phyloP scores from a whole-genome alignment of 2,329 filamentous ascomycete species.

The Pestalotiopsis sp. region DNA sequence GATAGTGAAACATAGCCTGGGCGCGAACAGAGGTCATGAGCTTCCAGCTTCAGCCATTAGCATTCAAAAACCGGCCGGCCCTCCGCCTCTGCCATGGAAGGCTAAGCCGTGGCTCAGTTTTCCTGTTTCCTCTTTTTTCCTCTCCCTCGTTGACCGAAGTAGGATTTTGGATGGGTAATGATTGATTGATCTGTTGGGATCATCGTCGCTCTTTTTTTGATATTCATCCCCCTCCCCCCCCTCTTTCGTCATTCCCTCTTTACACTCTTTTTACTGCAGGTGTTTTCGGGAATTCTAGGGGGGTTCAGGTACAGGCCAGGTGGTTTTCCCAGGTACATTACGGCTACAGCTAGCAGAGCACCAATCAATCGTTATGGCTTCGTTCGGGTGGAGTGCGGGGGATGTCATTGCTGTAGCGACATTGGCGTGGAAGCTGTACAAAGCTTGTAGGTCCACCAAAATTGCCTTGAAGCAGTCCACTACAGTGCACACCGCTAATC shows the following conservation, averaged over 20 bases:
- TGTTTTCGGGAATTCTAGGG: not conserved
- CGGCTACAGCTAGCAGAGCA: not conserved
- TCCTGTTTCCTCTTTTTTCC: not conserved
- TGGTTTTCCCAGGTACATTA: not conserved
- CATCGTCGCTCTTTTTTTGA: not conserved
- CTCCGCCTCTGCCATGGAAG: not conserved
- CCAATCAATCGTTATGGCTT: slow-evolving; percentile 3
- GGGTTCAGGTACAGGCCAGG: not conserved
- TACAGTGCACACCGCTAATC: not conserved
- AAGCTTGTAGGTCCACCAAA: slow-evolving; percentile 4
- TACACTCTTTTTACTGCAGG: not conserved
- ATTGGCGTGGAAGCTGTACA: slow-evolving; percentile 10
- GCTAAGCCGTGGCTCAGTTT: not conserved
- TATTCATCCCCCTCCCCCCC: not conserved
- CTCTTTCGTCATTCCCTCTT: not conserved
- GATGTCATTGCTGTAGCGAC: slow-evolving; percentile 6
- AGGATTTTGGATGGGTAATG: not conserved
- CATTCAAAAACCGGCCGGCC: not conserved
- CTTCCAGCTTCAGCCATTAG: not conserved
- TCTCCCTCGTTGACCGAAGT: not conserved
- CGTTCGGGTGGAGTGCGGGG: slow-evolving; percentile 8
- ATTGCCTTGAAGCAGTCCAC: not conserved
- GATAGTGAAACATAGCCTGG: not conserved
- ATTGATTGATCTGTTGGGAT: not conserved
- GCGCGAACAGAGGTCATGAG: not conserved